A percentile compares a stretch with the other conserved stretches of the same genome.
Conservation (phyloP, 306 rosid species). For the Inga leiocalycina region DNA sequence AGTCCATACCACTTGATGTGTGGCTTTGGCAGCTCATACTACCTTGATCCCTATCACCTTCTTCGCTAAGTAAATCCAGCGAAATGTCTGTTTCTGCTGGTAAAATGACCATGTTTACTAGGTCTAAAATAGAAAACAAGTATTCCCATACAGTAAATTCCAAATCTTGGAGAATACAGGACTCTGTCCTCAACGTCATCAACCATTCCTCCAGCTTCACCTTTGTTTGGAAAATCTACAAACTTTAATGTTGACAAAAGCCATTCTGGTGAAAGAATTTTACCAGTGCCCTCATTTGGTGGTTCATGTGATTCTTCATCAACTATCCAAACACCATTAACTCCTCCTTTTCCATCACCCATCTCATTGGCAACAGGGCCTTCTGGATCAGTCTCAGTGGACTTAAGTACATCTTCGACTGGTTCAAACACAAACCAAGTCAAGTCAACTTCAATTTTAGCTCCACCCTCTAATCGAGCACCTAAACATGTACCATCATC, state of each 20-base stretch:
- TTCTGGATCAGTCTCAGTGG: conserved; percentile 39
- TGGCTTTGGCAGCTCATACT: no score
- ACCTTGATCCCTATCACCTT: no score
- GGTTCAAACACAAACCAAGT: conserved; percentile 36
- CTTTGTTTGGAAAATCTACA: conserved; percentile 27
- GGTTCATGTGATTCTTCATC: conserved; percentile 42
- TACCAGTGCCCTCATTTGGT: conserved; percentile 38
- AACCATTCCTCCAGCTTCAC: conserved; percentile 35
- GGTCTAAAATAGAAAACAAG: conserved; percentile 40
- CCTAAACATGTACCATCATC: conserved; percentile 41
- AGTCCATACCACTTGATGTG: no score
- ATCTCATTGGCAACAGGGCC: conserved; percentile 37
- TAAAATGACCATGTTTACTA: conserved; percentile 38
- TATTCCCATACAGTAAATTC: conserved; percentile 40
- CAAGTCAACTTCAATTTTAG: conserved; percentile 37
- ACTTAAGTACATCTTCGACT: conserved; percentile 40
- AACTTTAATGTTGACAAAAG: conserved; percentile 40
- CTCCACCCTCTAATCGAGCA: conserved; percentile 41
- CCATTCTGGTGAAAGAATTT: conserved; percentile 41
- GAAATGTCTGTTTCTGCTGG: conserved; percentile 41
- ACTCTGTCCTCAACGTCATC: conserved; percentile 37
- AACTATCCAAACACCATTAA: conserved; percentile 28
- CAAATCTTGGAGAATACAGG: conserved; percentile 47
- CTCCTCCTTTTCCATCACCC: conserved; percentile 39
- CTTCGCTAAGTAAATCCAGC: conserved; percentile 35